Conservation (phyloP, 2,329 filamentous ascomycete genomes). For the Alternaria atra region DNA sequence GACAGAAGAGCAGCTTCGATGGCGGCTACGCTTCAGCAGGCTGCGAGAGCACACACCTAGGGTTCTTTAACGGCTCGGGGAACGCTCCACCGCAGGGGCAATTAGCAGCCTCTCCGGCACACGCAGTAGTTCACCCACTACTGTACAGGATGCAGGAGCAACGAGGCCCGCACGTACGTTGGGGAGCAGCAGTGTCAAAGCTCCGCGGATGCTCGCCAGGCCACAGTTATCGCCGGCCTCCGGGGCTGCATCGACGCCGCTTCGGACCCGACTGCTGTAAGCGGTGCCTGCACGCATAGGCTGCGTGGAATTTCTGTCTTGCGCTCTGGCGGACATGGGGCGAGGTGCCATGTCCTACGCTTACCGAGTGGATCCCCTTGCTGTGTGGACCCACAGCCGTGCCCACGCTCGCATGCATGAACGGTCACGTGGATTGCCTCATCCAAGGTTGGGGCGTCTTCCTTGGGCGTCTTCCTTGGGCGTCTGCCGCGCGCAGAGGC, state of each 20-base stretch:
- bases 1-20: not conserved
- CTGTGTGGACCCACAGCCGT: not conserved
- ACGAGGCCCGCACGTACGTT: not conserved
- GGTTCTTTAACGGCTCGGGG: not conserved
- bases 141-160: not conserved
- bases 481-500: slow-evolving; percentile 2
- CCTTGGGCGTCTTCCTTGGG: not conserved
- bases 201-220: not conserved
- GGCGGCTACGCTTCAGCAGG: not conserved
- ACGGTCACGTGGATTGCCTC: not conserved
- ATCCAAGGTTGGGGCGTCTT: not conserved
- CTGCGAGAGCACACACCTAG: not conserved
- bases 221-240: too few species aligned
- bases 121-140: not conserved
- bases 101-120: not conserved
- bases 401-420: slow-evolving; percentile 3
- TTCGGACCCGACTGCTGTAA: not conserved
- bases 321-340: not conserved
- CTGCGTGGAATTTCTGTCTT: not conserved
- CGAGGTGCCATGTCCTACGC: not conserved
- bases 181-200: not conserved
- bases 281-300: not conserved
- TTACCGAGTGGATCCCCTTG: not conserved
- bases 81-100: not conserved
- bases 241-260: too few species aligned